These are phyloP conservation scores for Musa acuminata DNA, from an alignment of 176 grass and related monocot genomes.

Conservation along the genomic window DNA sequence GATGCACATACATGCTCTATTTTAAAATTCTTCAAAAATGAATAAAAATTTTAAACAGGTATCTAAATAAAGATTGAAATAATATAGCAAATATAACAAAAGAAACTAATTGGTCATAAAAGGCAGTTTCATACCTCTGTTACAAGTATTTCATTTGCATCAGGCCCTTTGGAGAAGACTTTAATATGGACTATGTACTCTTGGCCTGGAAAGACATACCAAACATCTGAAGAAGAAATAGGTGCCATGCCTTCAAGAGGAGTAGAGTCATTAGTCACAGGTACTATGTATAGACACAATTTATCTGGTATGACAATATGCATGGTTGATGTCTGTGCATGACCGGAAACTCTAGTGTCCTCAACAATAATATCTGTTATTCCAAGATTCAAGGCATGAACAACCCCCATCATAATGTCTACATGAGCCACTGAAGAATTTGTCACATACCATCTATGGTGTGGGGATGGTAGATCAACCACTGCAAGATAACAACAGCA, in stretches of 20 bases:
- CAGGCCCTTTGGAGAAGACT: constrained; percentile 64
- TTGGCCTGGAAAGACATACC: constrained; percentile 87
- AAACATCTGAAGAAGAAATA: constrained; percentile 59
- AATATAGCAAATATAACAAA: constrained; percentile 15
- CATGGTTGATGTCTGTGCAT: constrained; percentile 71
- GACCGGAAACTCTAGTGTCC: constrained; percentile 77
- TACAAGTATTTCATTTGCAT: constrained; percentile 63
- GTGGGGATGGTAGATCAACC: constrained; percentile 70
- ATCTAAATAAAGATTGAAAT: neutral
- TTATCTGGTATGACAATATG: constrained; percentile 73
- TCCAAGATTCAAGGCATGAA: constrained; percentile 55
- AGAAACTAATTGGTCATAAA: constrained; percentile 17
- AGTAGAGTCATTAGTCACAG: constrained; percentile 49
- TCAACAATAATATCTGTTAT: constrained; percentile 69
- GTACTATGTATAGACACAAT: constrained; percentile 62
- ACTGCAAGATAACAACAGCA: constrained; percentile 32
- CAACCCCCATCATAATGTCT: constrained; percentile 52
- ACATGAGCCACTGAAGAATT: constrained; percentile 69
- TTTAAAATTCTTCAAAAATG: no score
- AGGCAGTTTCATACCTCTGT: constrained; percentile 51
- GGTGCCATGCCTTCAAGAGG: constrained; percentile 37
- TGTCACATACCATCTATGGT: constrained; percentile 64
- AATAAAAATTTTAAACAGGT: neutral
- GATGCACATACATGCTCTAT: no score
- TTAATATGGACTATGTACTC: constrained; percentile 57